phyloP scores from a whole-genome alignment of 1,284 basidiomycete species.

The Hypsizygus ulmarius region DNA sequence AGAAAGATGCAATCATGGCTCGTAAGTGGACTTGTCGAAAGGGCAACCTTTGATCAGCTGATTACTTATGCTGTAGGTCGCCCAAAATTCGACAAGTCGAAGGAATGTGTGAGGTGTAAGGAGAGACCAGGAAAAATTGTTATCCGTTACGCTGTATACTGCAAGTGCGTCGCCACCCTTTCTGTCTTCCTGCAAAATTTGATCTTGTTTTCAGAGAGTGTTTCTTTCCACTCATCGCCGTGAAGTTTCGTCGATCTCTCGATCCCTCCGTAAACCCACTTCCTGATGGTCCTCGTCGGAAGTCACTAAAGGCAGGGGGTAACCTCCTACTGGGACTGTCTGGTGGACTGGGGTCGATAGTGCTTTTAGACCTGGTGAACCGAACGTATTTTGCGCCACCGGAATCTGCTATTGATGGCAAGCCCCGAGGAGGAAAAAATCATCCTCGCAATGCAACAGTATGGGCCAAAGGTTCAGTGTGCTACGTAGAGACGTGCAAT shows the following conservation, averaged over 20 bases:
- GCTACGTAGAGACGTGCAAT: constrained; percentile 67
- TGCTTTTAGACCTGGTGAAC: constrained; percentile 67
- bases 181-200: constrained; percentile 1
- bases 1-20: constrained; percentile 60
- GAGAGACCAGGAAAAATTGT: constrained; percentile 60
- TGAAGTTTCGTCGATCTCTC: constrained; percentile 63
- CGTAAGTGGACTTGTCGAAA: constrained; percentile 40
- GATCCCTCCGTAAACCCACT: constrained; percentile 61
- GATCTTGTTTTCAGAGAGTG: constrained; percentile 48
- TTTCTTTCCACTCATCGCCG: constrained; percentile 57
- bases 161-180: constrained; percentile 55
- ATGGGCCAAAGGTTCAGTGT: constrained; percentile 61
- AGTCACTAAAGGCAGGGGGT: constrained; percentile 60
- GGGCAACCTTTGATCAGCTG: neutral
- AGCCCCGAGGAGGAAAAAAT: constrained; percentile 53
- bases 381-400: constrained; percentile 53
- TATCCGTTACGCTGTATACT: constrained; percentile 77
- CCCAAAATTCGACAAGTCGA: constrained; percentile 62
- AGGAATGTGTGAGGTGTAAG: constrained; percentile 71
- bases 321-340: constrained; percentile 68
- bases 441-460: constrained; percentile 64
- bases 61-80: constrained; percentile 41
- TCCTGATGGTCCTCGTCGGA: constrained; percentile 47
- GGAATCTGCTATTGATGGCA: constrained; percentile 22
- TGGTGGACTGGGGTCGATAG: constrained; percentile 70